phyloP scores from a whole-genome alignment of 1,284 basidiomycete genomes.

The Apiotrichum porosum region DNA sequence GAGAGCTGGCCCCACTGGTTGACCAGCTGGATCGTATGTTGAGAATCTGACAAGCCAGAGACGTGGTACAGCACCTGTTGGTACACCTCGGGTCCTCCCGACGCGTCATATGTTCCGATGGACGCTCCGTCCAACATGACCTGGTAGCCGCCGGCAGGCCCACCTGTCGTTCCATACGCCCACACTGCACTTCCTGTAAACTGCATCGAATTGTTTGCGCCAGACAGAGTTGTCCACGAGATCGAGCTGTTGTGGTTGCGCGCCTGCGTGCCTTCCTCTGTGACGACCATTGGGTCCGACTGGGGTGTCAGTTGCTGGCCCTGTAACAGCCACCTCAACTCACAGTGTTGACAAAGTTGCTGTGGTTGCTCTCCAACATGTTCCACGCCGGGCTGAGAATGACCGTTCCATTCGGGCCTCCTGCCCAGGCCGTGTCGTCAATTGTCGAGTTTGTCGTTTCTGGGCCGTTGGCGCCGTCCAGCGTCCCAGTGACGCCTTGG shows the following conservation, averaged over 20 bases:
- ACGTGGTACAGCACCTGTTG: constrained; percentile 29
- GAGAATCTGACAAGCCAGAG: constrained; percentile 17
- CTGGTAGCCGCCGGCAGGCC: constrained; percentile 25
- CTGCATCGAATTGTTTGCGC: constrained; percentile 20
- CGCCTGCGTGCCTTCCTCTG: constrained; percentile 12
- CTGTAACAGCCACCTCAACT: constrained; percentile 4
- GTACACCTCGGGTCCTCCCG: constrained; percentile 26
- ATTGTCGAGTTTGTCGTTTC: constrained; percentile 26
- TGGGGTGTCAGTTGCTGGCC: constrained; percentile 9
- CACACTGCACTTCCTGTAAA: constrained; percentile 30
- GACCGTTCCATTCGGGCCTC: constrained; percentile 12
- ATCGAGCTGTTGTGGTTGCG: constrained; percentile 25
- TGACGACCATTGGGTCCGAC: constrained; percentile 20
- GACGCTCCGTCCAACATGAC: constrained; percentile 28
- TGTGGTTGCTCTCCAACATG: constrained; percentile 29
- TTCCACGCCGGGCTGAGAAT: constrained; percentile 33
- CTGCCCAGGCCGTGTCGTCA: constrained; percentile 38
- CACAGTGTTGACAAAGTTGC: constrained; percentile 34
- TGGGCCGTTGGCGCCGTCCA: constrained; percentile 12
- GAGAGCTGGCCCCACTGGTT: constrained; percentile 26
- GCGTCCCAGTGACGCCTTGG: constrained; percentile 15
- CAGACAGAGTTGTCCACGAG: constrained; percentile 30
- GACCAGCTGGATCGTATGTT: constrained; percentile 24
- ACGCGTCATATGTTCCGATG: constrained; percentile 24
- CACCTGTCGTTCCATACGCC: constrained; percentile 31